Evolutionary conservation across 2,329 filamentous ascomycete species (phyloP).

Genomic region (Sphaerulina musiva): DNA sequence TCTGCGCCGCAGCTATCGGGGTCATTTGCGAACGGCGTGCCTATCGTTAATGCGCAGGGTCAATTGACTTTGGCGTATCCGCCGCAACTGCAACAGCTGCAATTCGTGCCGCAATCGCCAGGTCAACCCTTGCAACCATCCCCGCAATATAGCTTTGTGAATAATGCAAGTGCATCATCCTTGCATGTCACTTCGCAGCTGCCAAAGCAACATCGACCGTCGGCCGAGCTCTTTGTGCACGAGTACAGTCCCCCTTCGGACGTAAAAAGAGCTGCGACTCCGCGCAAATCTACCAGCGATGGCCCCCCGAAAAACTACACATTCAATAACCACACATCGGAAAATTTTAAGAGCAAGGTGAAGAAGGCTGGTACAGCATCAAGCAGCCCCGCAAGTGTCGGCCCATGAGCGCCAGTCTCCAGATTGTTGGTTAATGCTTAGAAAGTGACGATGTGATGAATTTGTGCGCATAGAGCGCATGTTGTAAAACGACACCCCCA

Average conservation of each 20-base stretch:
- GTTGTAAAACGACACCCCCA: not conserved
- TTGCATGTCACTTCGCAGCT: conserved; percentile 27
- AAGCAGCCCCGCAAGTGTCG: conserved; percentile 21
- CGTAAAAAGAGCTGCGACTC: conserved; percentile 31
- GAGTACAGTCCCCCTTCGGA: conserved; percentile 43
- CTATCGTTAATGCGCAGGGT: conserved; percentile 25
- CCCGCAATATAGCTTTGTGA: conserved; percentile 23
- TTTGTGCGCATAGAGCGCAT: not conserved
- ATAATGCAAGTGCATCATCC: conserved; percentile 14
- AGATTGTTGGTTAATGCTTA: not conserved
- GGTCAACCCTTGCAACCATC: conserved; percentile 12
- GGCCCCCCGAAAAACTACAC: conserved; percentile 41
- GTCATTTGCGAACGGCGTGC: conserved; percentile 25
- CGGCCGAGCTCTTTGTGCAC: conserved; percentile 40
- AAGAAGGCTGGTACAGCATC: conserved; percentile 20
- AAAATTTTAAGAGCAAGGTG: conserved; percentile 36
- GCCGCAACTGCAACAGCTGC: conserved; percentile 22
- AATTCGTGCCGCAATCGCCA: conserved; percentile 21
- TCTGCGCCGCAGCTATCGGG: conserved; percentile 13
- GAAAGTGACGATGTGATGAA: not conserved
- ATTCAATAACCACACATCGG: conserved; percentile 44
- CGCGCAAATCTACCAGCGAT: conserved; percentile 30
- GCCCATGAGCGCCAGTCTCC: conserved; percentile 8
- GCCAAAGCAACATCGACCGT: conserved; percentile 26
- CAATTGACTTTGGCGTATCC: conserved; percentile 24